Conservation (phyloP, 148 eudicot genomes). For the Rhododendron ferrugineum region DNA sequence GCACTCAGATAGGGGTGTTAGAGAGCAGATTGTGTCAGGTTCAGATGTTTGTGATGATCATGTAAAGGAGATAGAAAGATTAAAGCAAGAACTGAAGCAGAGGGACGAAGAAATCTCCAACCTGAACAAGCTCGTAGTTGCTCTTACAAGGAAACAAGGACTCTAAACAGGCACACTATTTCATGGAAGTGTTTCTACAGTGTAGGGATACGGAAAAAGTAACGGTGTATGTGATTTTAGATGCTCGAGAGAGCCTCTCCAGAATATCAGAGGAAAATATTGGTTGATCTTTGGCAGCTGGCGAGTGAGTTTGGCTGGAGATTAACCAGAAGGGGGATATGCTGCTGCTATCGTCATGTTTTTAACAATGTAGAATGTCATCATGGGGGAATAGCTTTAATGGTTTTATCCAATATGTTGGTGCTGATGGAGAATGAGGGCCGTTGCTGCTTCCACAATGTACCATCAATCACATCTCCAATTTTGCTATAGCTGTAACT, state of each 20-base stretch:
- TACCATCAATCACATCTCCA: background rate
- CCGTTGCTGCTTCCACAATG: background rate
- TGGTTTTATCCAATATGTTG: background rate
- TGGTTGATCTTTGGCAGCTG: background rate
- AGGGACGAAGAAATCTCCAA: conserved; percentile 65
- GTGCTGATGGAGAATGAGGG: background rate
- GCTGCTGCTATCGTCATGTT: background rate
- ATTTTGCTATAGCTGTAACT: background rate
- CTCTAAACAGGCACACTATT: conserved; percentile 20
- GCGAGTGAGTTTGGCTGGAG: background rate
- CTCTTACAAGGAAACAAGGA: conserved; percentile 82
- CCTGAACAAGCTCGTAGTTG: conserved; percentile 64
- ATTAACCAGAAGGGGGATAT: background rate
- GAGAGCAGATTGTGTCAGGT: conserved; percentile 14
- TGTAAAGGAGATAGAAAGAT: conserved; percentile 56
- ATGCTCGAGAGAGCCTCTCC: background rate
- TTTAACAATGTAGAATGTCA: background rate
- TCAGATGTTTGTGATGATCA: conserved; percentile 31
- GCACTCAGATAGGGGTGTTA: conserved; percentile 32
- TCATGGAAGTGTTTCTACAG: background rate
- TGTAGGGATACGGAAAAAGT: background rate
- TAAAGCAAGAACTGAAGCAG: conserved; percentile 51
- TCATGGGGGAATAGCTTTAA: background rate
- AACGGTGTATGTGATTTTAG: background rate
- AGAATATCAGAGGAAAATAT: background rate